Evolutionary conservation across 305 asterid species (phyloP), one percentile per base, ranked within the genome.

Genomic region (Fraxinus sp.): DNA sequence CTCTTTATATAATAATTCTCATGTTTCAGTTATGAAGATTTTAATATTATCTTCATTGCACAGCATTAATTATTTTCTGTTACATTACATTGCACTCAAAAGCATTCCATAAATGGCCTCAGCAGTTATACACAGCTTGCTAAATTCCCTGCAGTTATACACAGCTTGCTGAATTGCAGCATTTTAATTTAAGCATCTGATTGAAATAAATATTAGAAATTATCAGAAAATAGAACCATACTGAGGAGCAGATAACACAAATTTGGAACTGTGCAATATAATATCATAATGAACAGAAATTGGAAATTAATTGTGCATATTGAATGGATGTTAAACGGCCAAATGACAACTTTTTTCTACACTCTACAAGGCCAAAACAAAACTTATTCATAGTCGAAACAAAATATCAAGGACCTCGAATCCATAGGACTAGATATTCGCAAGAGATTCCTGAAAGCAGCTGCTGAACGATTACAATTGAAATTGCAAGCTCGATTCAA

Each of bases 381-480:
- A 86, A 89, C 82, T 82, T 77, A 36, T 59, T 81, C 86, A 84
- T 78, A 79, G 79, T 6, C 78, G 85, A 35, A 62, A 14, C 24
- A 28, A 20, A 81, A 86, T 86, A 76, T 30, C 57, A n/a, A 77
- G 78, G 74, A 81, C 81, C 59, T 70, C 28, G 76, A 74, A 83
- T 78, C 81, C 77, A 79, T 22, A 80, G 76, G 81, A 84, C 59
- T 75, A 41, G 82, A 74, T 79, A 62, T 80, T 64, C 55, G 77
- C 80, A 72, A 72, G 82, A 79, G 80, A 82, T 71, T 46, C 77
- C 77, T 77, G 86, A 84, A 86, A 46, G 81, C 89, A 80, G 85
- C 86, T 84, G 83, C 89, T 77, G 57, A 82, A 82, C 79, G 88
- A 81, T 88, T 87, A 90, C 90, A 88, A 83, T 86, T 87, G 83